These are phyloP conservation scores for Petrea volubilis DNA, from an alignment of 257 asterid genomes.

Conservation along the genomic window DNA sequence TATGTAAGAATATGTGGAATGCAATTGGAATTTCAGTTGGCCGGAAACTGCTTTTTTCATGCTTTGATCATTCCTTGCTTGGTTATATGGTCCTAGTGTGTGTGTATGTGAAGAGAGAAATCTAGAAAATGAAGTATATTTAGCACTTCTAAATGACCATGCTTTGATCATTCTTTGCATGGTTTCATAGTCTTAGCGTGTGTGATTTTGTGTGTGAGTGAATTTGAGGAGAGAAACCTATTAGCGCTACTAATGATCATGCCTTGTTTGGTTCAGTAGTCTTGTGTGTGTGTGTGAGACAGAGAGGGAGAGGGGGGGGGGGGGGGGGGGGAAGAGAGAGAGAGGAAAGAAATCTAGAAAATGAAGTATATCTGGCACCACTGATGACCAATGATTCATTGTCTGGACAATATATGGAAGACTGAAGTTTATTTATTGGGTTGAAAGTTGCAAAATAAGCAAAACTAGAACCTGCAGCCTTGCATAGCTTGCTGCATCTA, in stretches of 20 bases:
- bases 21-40: neutral
- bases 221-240: too few relatives aligned
- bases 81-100: too few relatives aligned
- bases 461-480: neutral
- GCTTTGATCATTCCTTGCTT: neutral
- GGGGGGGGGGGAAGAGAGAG: too few relatives aligned
- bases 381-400: neutral
- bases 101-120: too few relatives aligned
- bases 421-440: neutral
- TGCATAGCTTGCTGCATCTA: neutral
- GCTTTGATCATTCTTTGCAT: too few relatives aligned
- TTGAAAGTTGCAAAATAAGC: neutral
- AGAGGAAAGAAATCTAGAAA: neutral
- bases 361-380: neutral
- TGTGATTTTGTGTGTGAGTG: too few relatives aligned
- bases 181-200: neutral
- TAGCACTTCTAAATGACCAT: neutral
- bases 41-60: neutral
- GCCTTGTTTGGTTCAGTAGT: too few relatives aligned
- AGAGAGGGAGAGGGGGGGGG: too few relatives aligned
- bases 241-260: too few relatives aligned
- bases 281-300: too few relatives aligned
- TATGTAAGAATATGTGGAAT: neutral
- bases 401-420: neutral
- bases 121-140: neutral